Percentiles rank a stretch among this genome's conserved stretches.
Evolutionary conservation across 2,329 filamentous ascomycete species (phyloP).

Genomic region (Ophiocordyceps polyrhachis-furcata): DNA sequence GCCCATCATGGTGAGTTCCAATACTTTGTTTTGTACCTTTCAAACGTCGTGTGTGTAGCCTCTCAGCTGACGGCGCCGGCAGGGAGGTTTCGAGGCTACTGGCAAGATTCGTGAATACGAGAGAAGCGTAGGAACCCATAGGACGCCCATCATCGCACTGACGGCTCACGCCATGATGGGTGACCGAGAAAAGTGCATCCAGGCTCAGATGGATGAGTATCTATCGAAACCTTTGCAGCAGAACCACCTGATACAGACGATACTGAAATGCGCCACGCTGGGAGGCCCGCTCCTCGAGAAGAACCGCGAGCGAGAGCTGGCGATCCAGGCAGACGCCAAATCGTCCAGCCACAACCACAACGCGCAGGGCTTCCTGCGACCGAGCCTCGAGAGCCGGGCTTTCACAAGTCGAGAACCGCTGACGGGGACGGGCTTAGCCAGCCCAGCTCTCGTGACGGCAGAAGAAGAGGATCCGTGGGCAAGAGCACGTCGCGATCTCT

Average conservation of each 20-base stretch:
- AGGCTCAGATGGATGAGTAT: constrained; percentile 99
- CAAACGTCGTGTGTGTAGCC: no score
- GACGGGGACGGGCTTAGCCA: constrained; percentile 34
- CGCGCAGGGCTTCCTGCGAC: constrained; percentile 17
- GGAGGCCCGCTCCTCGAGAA: constrained; percentile 69
- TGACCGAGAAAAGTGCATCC: constrained; percentile 92
- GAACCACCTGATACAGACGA: constrained; percentile 93
- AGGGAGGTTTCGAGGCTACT: constrained; percentile 93
- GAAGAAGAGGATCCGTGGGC: constrained; percentile 25
- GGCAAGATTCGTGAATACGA: constrained; percentile 94
- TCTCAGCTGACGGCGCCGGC: constrained; percentile 15
- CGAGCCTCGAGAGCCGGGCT: constrained; percentile 36
- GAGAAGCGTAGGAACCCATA: constrained; percentile 55
- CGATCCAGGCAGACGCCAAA: constrained; percentile 29
- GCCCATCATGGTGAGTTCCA: constrained; percentile 86
- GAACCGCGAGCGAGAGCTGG: constrained; percentile 42
- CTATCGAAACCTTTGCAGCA: constrained; percentile 92
- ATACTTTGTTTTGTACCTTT: no score
- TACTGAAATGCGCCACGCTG: constrained; percentile 87
- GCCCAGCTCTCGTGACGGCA: constrained; percentile 37
- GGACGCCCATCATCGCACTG: constrained; percentile 89
- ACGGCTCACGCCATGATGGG: constrained; percentile 98
- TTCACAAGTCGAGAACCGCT: constrained; percentile 50
- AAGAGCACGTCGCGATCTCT: constrained; percentile 28
- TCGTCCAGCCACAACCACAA: constrained; percentile 21